A percentile compares a stretch with the other conserved stretches of the same genome.
Conservation (phyloP, 148 eudicot species). For the Oxyria digyna region DNA sequence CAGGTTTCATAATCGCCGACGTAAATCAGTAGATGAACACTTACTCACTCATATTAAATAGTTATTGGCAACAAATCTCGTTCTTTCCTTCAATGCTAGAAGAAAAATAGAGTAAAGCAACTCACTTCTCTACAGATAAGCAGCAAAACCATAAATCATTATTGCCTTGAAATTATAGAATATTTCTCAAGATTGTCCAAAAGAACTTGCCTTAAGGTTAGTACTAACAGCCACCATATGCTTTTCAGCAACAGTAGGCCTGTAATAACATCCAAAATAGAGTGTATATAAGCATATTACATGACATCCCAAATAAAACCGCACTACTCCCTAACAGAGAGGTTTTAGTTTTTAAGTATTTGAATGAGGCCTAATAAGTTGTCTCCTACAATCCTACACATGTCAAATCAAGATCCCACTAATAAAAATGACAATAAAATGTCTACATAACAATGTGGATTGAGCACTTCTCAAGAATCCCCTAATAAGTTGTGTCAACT, state of each 20-base stretch:
- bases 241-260: conserved; percentile 86
- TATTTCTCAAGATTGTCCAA: conserved; percentile 1
- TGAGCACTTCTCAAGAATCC: too few species aligned
- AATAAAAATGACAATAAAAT: neutral
- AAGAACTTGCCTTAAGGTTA: conserved; percentile 54
- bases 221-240: conserved; percentile 99
- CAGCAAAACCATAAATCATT: neutral
- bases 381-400: conserved; percentile 1
- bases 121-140: neutral
- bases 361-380: neutral
- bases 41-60: neutral
- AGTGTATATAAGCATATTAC: neutral
- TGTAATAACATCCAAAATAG: conserved; percentile 16
- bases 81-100: neutral
- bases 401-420: neutral
- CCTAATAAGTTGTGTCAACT: too few species aligned
- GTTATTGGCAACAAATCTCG: neutral
- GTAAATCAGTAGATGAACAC: neutral
- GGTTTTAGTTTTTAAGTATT: neutral
- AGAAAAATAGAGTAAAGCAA: neutral
- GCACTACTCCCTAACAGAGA: neutral
- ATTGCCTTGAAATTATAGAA: neutral
- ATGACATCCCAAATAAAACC: neutral
- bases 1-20: neutral
- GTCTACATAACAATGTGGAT: too few species aligned